A percentile compares a stretch with the other conserved stretches of the same genome.
Conservation (phyloP, 1,284 basidiomycete genomes). For the Volvariella surrecta region DNA sequence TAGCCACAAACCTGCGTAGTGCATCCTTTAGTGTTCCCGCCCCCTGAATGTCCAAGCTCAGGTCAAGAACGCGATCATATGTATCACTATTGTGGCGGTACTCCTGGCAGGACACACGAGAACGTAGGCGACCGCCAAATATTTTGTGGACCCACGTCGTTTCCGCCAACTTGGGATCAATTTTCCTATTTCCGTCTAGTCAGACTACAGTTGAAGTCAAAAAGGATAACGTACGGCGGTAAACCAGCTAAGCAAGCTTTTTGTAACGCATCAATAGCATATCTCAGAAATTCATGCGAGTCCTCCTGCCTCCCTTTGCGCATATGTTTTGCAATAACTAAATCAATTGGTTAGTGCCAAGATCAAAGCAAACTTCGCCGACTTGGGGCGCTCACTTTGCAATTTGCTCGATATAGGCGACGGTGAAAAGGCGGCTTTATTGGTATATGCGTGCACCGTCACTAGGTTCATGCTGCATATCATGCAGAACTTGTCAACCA, state of each 20-base stretch:
- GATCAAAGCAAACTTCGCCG: too few species aligned
- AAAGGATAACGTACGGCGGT: constrained; percentile 48
- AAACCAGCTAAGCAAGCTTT: constrained; percentile 72
- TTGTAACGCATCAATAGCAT: constrained; percentile 89
- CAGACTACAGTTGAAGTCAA: constrained; percentile 3
- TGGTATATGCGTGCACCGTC: constrained; percentile 40
- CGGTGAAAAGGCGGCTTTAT: constrained; percentile 48
- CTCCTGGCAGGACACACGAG: constrained; percentile 82
- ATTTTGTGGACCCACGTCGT: constrained; percentile 93
- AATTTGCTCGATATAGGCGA: constrained; percentile 56
- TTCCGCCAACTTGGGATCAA: constrained; percentile 74
- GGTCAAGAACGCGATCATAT: constrained; percentile 90
- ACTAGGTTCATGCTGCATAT: constrained; percentile 57
- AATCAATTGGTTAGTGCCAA: neutral
- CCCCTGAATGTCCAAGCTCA: constrained; percentile 82
- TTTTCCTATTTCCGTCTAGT: constrained; percentile 44
- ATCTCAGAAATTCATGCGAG: constrained; percentile 96
- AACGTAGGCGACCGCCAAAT: constrained; percentile 90
- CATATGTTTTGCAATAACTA: constrained; percentile 90
- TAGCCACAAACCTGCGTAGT: constrained; percentile 74
- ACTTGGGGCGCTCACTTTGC: constrained; percentile 42
- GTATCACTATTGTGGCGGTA: constrained; percentile 93
- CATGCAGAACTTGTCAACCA: constrained; percentile 67
- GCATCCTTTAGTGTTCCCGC: constrained; percentile 65
- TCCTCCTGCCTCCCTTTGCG: constrained; percentile 93